Percentiles rank a stretch among this genome's conserved stretches.
Evolutionary conservation across 2,329 filamentous ascomycete species (phyloP).

Genomic region (Harringtonia lauricola): DNA sequence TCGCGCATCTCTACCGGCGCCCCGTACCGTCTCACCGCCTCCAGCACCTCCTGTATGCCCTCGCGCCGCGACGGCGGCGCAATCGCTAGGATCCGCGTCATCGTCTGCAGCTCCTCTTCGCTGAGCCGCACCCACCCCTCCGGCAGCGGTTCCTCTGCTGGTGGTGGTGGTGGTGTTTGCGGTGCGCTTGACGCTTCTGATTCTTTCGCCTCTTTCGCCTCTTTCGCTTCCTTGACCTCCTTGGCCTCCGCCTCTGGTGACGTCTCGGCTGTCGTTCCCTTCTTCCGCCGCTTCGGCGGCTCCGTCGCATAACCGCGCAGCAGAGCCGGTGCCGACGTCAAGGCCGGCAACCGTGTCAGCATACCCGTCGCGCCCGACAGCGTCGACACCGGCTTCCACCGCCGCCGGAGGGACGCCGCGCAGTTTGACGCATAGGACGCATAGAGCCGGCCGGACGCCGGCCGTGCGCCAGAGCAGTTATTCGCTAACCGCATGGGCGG

Average conservation of each 20-base stretch:
- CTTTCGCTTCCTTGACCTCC: constrained; percentile 1
- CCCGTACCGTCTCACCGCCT: constrained; percentile 54
- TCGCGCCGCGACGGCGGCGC: constrained; percentile 53
- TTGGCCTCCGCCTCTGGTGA: constrained; percentile 4
- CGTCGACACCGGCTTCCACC: neutral
- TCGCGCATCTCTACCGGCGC: constrained; percentile 58
- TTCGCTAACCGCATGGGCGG: too few relatives aligned
- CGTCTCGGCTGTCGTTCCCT: too few relatives aligned
- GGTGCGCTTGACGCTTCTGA: neutral
- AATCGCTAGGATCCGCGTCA: constrained; percentile 49
- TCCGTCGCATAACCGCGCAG: too few relatives aligned
- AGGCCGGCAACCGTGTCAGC: neutral
- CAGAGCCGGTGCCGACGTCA: neutral
- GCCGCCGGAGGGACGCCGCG: too few relatives aligned
- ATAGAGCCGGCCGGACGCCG: neutral
- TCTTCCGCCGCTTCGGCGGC: constrained; percentile 3
- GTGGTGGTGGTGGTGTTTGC: neutral
- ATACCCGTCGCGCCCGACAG: too few relatives aligned
- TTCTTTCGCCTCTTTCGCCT: neutral
- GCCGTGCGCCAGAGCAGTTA: too few relatives aligned
- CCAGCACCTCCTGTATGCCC: constrained; percentile 47
- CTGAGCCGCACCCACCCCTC: constrained; percentile 35
- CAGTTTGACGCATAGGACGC: too few relatives aligned
- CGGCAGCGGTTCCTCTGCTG: constrained; percentile 20
- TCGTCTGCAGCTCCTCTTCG: constrained; percentile 34